These are phyloP conservation scores for Punica granatum DNA, from an alignment of 345 rosid genomes.

Conservation along the genomic window DNA sequence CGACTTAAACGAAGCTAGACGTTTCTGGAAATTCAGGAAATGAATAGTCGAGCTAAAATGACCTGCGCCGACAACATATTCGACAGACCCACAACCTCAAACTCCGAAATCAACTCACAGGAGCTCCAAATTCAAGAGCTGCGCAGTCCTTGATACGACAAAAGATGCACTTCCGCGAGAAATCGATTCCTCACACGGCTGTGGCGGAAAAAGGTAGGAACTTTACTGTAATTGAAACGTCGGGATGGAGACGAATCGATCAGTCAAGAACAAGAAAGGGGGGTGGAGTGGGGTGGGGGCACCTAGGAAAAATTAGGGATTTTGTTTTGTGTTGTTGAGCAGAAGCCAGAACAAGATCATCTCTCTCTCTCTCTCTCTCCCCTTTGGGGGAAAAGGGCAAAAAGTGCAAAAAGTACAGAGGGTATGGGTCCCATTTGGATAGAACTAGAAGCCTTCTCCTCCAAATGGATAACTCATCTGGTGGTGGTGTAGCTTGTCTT, in stretches of 20 bases:
- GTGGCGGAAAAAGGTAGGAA: background rate
- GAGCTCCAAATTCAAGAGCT: background rate
- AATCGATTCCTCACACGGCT: background rate
- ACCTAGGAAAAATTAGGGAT: background rate
- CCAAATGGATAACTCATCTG: background rate
- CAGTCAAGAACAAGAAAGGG: background rate
- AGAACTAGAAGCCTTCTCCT: constrained; percentile 1
- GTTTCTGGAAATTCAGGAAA: background rate
- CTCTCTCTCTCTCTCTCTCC: too few relatives aligned
- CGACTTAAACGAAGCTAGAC: constrained; percentile 4
- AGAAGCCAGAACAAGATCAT: background rate
- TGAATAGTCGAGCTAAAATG: background rate
- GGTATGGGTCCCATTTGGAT: constrained; percentile 7
- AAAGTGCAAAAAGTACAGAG: constrained; percentile 1
- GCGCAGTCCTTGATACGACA: background rate
- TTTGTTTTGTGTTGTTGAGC: background rate
- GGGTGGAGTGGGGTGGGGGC: too few relatives aligned
- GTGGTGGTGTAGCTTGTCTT: too few relatives aligned
- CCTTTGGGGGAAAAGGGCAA: constrained; percentile 12
- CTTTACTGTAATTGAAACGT: background rate
- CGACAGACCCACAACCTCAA: background rate
- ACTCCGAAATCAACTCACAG: background rate
- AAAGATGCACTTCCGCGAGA: background rate
- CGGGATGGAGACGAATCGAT: background rate
- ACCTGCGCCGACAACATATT: background rate